A percentile compares a stretch with the other conserved stretches of the same genome.
Conservation (phyloP, 495 filamentous ascomycete species). For the Tuber umbilicatum region DNA sequence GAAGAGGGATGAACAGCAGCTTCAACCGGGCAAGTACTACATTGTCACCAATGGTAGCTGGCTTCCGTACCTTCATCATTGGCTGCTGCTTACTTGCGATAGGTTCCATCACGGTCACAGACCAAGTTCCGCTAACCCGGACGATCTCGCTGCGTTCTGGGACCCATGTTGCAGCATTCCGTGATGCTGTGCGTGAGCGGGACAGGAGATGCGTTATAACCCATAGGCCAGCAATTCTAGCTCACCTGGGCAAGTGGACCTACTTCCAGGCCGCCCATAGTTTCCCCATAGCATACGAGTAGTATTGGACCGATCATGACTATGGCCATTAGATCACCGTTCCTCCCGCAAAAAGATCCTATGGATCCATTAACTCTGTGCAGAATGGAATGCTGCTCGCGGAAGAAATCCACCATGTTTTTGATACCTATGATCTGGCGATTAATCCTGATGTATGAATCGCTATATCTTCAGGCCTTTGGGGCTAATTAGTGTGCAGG, state of each 20-base stretch:
- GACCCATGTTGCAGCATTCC: conserved; percentile 31
- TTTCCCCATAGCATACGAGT: conserved; percentile 43
- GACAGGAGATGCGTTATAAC: conserved; percentile 43
- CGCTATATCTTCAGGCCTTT: too few species aligned
- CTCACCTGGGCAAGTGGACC: conserved; percentile 15
- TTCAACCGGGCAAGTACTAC: conserved; percentile 42
- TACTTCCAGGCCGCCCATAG: conserved; percentile 44
- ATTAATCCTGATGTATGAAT: conserved; percentile 30
- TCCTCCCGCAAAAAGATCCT: conserved; percentile 17
- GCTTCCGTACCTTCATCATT: too few species aligned
- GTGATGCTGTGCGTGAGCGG: conserved; percentile 31
- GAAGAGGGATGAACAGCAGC: conserved; percentile 34
- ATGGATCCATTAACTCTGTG: conserved; percentile 21
- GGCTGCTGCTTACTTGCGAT: too few species aligned
- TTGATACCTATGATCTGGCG: conserved; percentile 39
- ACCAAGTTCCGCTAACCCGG: conserved; percentile 40
- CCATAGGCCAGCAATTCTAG: conserved; percentile 7
- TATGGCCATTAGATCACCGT: conserved; percentile 43
- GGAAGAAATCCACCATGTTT: conserved; percentile 39
- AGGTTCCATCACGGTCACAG: conserved; percentile 37
- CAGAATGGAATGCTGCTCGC: conserved; percentile 44
- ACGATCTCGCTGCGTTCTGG: conserved; percentile 35
- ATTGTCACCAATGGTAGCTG: conserved; percentile 29
- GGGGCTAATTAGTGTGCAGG: not conserved
- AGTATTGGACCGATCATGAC: conserved; percentile 36